Conservation (phyloP, 805 yeast species). For the Huiozyma naganishii region DNA sequence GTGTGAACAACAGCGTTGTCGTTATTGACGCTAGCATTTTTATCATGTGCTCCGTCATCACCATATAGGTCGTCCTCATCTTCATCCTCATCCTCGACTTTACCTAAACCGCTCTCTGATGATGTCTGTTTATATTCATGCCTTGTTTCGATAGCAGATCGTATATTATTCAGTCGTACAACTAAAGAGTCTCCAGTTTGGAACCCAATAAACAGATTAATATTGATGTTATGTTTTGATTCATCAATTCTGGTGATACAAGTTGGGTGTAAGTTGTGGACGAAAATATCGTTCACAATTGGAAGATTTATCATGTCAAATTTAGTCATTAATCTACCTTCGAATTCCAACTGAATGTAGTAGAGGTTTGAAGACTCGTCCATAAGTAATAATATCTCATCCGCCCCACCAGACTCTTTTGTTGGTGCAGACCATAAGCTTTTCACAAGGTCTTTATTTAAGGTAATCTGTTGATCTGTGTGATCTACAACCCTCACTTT, state of each 20-base stretch:
- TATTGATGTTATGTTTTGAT: slow-evolving; percentile 23
- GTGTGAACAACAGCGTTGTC: slow-evolving; percentile 15
- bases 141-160: slow-evolving; percentile 21
- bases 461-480: slow-evolving; percentile 22
- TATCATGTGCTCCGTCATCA: slow-evolving; percentile 17
- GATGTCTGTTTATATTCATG: slow-evolving; percentile 32
- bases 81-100: slow-evolving; percentile 27
- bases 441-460: slow-evolving; percentile 10
- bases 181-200: slow-evolving; percentile 49
- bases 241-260: slow-evolving; percentile 20
- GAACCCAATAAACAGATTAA: slow-evolving; percentile 49
- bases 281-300: slow-evolving; percentile 23
- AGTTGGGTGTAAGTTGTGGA: slow-evolving; percentile 17
- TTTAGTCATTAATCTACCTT: slow-evolving; percentile 23
- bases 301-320: slow-evolving; percentile 23
- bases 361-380: slow-evolving; percentile 18
- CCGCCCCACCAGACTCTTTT: slow-evolving; percentile 2
- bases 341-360: slow-evolving; percentile 19
- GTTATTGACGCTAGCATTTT: slow-evolving; percentile 1
- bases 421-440: slow-evolving; percentile 9
- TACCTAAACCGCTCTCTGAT: slow-evolving; percentile 12
- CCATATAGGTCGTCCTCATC: slow-evolving; percentile 24
- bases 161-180: slow-evolving; percentile 24
- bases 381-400: slow-evolving; percentile 19
- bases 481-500: slow-evolving; percentile 37